A percentile compares a stretch with the other conserved stretches of the same genome.
Conservation (phyloP, 768 basidiomycete genomes). For the Tephrocybe rancida region DNA sequence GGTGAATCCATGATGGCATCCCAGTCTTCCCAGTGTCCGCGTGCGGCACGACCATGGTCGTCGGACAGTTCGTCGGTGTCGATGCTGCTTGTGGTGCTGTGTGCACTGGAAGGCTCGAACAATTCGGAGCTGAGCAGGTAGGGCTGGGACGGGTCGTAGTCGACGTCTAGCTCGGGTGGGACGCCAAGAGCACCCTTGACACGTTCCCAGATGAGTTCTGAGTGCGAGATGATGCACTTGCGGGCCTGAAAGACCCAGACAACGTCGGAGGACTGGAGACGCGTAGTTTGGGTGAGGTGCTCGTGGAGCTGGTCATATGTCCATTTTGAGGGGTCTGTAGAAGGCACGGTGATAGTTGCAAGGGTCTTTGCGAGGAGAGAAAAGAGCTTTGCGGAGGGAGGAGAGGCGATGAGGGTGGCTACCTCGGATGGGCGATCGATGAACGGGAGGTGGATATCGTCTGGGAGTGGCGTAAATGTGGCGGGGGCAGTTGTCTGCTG, state of each 20-base stretch:
- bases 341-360: conserved; percentile 36
- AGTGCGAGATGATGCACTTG: conserved; percentile 74
- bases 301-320: conserved; percentile 65
- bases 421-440: conserved; percentile 84
- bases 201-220: conserved; percentile 91
- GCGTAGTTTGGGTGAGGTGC: conserved; percentile 68
- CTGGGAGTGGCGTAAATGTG: conserved; percentile 75
- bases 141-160: conserved; percentile 34
- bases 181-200: conserved; percentile 87
- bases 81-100: conserved; percentile 19
- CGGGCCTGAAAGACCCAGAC: conserved; percentile 75
- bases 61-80: conserved; percentile 44
- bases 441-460: conserved; percentile 83
- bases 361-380: conserved; percentile 76
- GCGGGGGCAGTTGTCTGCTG: conserved; percentile 38
- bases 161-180: conserved; percentile 79
- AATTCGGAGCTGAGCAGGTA: conserved; percentile 13
- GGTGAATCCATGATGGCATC: conserved; percentile 49
- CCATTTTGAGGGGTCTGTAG: conserved; percentile 70
- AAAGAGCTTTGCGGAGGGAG: conserved; percentile 71
- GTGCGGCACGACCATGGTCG: conserved; percentile 38
- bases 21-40: conserved; percentile 48
- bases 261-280: conserved; percentile 65
- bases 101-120: conserved; percentile 13
- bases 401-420: conserved; percentile 59